Evolutionary conservation across 73 alveolate species (phyloP).

Genomic region (Symbiodinium natans): DNA sequence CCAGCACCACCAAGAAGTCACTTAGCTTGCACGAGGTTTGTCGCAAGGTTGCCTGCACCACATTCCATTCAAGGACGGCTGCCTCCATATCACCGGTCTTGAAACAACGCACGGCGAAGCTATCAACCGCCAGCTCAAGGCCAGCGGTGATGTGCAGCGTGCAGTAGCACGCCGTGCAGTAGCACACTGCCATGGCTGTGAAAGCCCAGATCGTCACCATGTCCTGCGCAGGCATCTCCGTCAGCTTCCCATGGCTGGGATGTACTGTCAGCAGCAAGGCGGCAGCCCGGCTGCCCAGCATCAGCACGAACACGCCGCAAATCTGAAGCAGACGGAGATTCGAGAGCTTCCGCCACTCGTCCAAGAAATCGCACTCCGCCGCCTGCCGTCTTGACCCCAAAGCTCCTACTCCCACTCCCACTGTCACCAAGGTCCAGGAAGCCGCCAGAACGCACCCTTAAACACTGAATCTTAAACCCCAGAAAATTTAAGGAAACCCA

Average conservation of each 20-base stretch:
- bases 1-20: slow-evolving; percentile 20
- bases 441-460: neutral
- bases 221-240: neutral
- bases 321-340: neutral
- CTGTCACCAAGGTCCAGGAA: no score
- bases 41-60: slow-evolving; percentile 62
- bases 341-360: neutral
- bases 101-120: slow-evolving; percentile 41
- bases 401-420: no score
- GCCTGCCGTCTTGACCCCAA: neutral
- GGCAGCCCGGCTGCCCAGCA: neutral
- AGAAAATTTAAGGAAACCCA: no score
- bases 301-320: neutral
- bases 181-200: neutral
- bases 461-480: neutral
- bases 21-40: slow-evolving; percentile 43
- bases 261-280: neutral
- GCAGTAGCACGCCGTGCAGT: neutral
- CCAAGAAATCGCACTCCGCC: neutral
- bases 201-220: neutral
- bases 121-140: slow-evolving; percentile 42
- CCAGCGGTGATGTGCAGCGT: slow-evolving; percentile 42
- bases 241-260: neutral
- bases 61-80: slow-evolving; percentile 66
- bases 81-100: slow-evolving; percentile 28